phyloP scores from a whole-genome alignment of 148 eudicot species.

The Diospyros lotus region DNA sequence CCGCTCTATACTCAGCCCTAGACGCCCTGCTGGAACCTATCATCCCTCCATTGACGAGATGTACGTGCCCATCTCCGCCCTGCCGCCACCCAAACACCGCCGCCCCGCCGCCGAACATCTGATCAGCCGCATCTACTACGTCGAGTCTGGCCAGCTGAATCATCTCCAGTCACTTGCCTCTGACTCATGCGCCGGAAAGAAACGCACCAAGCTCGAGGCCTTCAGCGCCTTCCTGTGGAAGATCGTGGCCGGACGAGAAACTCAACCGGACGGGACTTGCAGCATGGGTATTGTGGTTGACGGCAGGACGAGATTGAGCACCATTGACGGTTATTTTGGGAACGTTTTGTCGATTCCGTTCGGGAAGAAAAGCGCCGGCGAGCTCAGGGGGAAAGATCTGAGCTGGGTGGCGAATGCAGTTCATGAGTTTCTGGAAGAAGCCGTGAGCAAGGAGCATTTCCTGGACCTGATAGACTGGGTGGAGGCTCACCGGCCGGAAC shows the following conservation, averaged over 20 bases:
- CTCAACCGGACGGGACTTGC: constrained; percentile 9
- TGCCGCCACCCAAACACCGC: constrained; percentile 7
- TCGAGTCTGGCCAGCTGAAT: constrained; percentile 24
- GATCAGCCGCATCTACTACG: constrained; percentile 47
- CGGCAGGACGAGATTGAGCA: constrained; percentile 40
- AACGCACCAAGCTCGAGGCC: constrained; percentile 39
- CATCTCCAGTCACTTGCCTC: constrained; percentile 31
- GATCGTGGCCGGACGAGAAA: constrained; percentile 22
- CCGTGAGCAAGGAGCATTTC: constrained; percentile 46
- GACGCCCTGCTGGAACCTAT: constrained; percentile 22
- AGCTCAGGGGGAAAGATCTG: constrained; percentile 31
- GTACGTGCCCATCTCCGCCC: constrained; percentile 29
- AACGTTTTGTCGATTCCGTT: constrained; percentile 61
- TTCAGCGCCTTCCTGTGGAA: constrained; percentile 64
- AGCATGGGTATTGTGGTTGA: constrained; percentile 62
- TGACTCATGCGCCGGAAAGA: neutral
- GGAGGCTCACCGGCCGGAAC: constrained; percentile 49
- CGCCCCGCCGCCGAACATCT: constrained; percentile 7
- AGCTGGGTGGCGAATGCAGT: constrained; percentile 26
- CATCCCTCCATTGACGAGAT: constrained; percentile 23
- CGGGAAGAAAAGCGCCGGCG: constrained; percentile 28
- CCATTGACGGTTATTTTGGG: constrained; percentile 40
- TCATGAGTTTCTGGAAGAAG: constrained; percentile 28
- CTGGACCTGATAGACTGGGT: constrained; percentile 58
- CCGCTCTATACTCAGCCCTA: constrained; percentile 41